Evolutionary conservation across 2,329 filamentous ascomycete species (phyloP), one percentile per base, ranked within the genome.

Genomic region (Fusarium fujikuroi): DNA sequence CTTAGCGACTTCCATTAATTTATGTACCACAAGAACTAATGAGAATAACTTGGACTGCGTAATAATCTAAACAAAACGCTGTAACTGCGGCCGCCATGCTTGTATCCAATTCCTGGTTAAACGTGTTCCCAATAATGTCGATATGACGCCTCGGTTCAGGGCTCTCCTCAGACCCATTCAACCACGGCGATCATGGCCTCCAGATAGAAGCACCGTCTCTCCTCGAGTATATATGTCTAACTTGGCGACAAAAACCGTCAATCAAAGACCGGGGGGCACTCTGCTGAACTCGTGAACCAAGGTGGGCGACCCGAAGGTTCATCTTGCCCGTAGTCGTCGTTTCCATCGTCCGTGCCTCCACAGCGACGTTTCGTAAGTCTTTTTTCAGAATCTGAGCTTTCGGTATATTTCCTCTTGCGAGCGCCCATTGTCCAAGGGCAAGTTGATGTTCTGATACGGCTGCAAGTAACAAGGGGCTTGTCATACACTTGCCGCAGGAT

Each of bases 21-120:
- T 25, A 28, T n/a, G 5, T 9, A 6, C 28, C 8, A 21, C 18
- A 7, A 36, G 2, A 10, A 25, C 0, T 5, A 5, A 12, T 5
- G 34, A 37, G 3, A 14, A 4, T 52, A 2, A 25, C 7, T 23
- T 19, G 9, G 12, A 11, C 19, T 15, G 4, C 5, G 7, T 5
- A 12, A 19, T 19, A 34, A 2, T 7, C 21, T 7, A 10, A 10
- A 23, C 16, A 50, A 7, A 5, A 53, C 7, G 18, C 34, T 40
- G 14, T 14, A 14, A 18, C 3, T 18, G 7, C 6, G 7, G 23
- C 7, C 23, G 7, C 5, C 19, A 28, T 28, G 14, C 19, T 28
- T 16, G 3, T 12, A 18, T 54, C 19, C 9, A 10, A 54, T 28
- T 28, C 7, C 4, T 39, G 7, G 5, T 18, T 15, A 28, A 40